Evolutionary conservation across 2,329 filamentous ascomycete genomes (phyloP), one percentile per base, ranked within the genome.

Genomic region (Paecilomyces sp.): DNA sequence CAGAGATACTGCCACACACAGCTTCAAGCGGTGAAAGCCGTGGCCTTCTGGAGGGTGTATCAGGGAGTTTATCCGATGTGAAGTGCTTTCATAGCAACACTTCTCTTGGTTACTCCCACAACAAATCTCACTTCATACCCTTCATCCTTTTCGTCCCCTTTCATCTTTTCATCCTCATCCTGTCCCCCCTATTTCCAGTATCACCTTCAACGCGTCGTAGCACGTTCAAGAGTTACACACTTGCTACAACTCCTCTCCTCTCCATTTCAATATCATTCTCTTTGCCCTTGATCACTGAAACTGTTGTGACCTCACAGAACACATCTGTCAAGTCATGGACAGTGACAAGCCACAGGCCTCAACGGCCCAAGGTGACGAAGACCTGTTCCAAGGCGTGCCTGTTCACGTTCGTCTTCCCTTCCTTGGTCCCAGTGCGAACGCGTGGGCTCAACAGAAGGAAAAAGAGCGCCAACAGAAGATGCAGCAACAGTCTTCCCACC

Each of bases 371-470:
- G 12, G 18, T 9, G 34, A 30, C 41, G 51, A 47, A 8, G 41
- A 58, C 28, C 15, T 54, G 28, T 56, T 33, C 47, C 7, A 47
- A 24, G 13, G 25, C 28, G 56, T 47, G 3, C 55, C 59, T 25
- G 51, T 57, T 25, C 56, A 58, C 11, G 47, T 54, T 6, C 55
- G 33, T 25, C 33, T 61, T 18, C 28, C 58, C 36, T 41, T 56
- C 52, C 64, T 67, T 62, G 58, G 61, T n/a, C 55, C 59, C 2
- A 52, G 58, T 41, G 68, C 68, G 13, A 71, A 72, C 53, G 69
- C 70, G 1, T 71, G 68, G 62, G 64, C 69, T 7, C 57, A 64
- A 41, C 64, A 68, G 60, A 66, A 65, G 53, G 64, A 64, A 15
- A 59, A 54, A 2, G 65, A 63, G 50, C 60, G 55, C 30, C 58